A percentile compares a stretch with the other conserved stretches of the same genome.
phyloP scores from a whole-genome alignment of 768 basidiomycete genomes.

The Trametes villosa region DNA sequence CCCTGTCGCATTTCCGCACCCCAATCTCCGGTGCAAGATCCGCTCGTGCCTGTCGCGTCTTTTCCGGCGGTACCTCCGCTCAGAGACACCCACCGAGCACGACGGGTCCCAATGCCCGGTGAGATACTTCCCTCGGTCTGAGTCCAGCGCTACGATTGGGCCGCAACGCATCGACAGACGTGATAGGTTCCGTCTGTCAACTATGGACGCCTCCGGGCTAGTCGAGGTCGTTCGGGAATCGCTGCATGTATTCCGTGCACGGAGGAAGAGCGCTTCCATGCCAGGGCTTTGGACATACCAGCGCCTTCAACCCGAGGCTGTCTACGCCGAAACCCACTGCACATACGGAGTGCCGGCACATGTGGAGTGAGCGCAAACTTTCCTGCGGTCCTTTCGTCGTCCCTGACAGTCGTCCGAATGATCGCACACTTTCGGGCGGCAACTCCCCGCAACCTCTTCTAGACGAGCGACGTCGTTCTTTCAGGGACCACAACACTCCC shows the following conservation, averaged over 20 bases:
- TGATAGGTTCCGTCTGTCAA: not conserved
- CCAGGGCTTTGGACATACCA: not conserved
- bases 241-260: not conserved
- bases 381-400: not conserved
- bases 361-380: not conserved
- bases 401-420: constrained; percentile 1
- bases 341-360: no score
- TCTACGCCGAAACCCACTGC: no score
- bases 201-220: not conserved
- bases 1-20: not conserved
- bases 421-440: constrained; percentile 3
- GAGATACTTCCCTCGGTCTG: not conserved
- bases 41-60: constrained; percentile 11
- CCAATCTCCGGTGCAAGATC: not conserved
- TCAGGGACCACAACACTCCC: not conserved
- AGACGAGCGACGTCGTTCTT: constrained; percentile 8
- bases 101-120: not conserved
- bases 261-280: not conserved
- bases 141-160: not conserved
- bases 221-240: not conserved
- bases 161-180: not conserved
- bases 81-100: not conserved
- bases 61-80: not conserved
- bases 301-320: not conserved
- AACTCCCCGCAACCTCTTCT: not conserved